A percentile compares a stretch with the other conserved stretches of the same genome.
phyloP scores from a whole-genome alignment of 345 rosid species.

The Aquilaria sinensis region DNA sequence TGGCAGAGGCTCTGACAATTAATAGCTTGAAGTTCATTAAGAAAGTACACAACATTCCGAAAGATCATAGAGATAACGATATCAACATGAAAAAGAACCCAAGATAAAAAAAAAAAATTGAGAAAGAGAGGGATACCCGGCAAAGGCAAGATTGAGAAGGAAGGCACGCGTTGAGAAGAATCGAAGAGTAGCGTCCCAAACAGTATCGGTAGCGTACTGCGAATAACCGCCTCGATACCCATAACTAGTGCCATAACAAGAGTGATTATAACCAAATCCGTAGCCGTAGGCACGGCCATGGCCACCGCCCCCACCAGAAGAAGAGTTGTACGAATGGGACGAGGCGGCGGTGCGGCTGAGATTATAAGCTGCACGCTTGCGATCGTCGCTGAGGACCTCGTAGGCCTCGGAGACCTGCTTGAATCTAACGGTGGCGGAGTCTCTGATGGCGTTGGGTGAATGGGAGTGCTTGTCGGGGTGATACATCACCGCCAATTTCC shows the following conservation, averaged over 20 bases:
- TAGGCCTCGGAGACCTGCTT: conserved; percentile 87
- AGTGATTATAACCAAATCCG: conserved; percentile 12
- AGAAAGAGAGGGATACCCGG: conserved; percentile 35
- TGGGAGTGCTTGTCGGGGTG: conserved; percentile 88
- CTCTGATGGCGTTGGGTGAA: conserved; percentile 46
- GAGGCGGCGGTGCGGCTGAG: conserved; percentile 19
- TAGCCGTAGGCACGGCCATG: conserved; percentile 17
- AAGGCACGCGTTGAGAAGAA: conserved; percentile 63
- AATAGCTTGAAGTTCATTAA: background rate
- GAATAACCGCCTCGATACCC: conserved; percentile 28
- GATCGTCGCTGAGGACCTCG: conserved; percentile 53
- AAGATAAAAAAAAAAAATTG: background rate
- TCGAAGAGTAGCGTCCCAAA: conserved; percentile 36
- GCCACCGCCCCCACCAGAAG: background rate
- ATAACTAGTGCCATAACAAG: conserved; percentile 13
- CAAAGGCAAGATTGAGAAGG: conserved; percentile 58
- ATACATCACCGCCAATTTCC: conserved; percentile 57
- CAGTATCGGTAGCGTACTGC: conserved; percentile 3
- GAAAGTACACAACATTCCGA: background rate
- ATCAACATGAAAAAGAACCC: background rate
- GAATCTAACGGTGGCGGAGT: conserved; percentile 54
- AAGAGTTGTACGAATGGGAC: background rate
- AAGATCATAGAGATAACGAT: background rate
- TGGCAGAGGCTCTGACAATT: too few relatives aligned
- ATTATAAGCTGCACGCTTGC: conserved; percentile 66